These are phyloP conservation scores for Aspergillus japonicus DNA, from an alignment of 2,329 filamentous ascomycete species.

Conservation along the genomic window DNA sequence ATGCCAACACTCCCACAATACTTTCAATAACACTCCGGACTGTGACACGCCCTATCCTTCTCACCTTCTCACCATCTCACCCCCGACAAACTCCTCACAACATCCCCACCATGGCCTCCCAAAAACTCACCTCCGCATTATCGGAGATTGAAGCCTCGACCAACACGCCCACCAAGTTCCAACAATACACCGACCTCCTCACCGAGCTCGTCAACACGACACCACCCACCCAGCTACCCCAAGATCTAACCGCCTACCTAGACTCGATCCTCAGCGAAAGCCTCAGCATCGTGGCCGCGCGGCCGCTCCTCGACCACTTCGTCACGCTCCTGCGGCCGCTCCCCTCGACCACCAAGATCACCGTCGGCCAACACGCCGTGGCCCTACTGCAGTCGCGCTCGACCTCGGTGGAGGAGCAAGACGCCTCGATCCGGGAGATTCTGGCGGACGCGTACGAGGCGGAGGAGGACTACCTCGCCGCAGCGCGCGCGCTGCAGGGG, in stretches of 20 bases:
- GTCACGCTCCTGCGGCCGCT: constrained; percentile 61
- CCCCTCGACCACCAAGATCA: constrained; percentile 63
- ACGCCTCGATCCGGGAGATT: constrained; percentile 73
- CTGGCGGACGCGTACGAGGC: constrained; percentile 80
- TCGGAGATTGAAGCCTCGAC: constrained; percentile 51
- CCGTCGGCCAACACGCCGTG: constrained; percentile 73
- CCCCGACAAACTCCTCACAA: neutral
- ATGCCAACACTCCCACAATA: neutral
- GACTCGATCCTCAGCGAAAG: constrained; percentile 68
- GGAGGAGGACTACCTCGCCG: constrained; percentile 75
- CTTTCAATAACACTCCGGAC: neutral
- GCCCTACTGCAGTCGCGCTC: constrained; percentile 64
- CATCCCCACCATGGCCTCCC: constrained; percentile 46
- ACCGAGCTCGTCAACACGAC: constrained; percentile 51
- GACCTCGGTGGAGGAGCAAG: constrained; percentile 80
- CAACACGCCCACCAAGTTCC: constrained; percentile 51
- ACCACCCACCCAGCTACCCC: constrained; percentile 47
- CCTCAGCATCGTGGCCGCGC: constrained; percentile 73
- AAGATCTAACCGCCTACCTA: constrained; percentile 67
- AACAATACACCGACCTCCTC: constrained; percentile 59
- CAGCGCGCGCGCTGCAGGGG: constrained; percentile 74
- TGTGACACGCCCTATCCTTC: neutral
- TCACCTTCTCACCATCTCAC: neutral
- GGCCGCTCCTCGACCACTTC: constrained; percentile 68
- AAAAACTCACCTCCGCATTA: constrained; percentile 50